Percentiles rank a stretch among this genome's conserved stretches.
phyloP scores from a whole-genome alignment of 768 basidiomycete genomes.

The Krasilnikovozyma curviuscula region DNA sequence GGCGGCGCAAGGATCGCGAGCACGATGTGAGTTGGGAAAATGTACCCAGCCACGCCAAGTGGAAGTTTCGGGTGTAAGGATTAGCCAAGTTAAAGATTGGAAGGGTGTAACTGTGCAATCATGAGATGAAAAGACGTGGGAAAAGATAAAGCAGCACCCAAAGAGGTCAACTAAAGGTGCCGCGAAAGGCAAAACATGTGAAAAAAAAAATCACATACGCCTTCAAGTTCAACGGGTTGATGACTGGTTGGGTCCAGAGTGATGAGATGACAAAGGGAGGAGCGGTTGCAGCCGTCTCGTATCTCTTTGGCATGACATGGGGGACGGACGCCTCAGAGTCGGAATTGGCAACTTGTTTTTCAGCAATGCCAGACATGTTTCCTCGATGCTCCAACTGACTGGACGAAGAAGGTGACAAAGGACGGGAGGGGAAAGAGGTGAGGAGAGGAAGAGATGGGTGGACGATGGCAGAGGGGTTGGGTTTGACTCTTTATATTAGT shows the following conservation, averaged over 20 bases:
- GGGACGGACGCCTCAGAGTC: slow-evolving; percentile 10
- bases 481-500: too few species aligned
- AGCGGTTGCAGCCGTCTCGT: slow-evolving; percentile 3
- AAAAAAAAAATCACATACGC: slow-evolving; percentile 38
- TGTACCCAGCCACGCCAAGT: slow-evolving; percentile 27
- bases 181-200: slow-evolving; percentile 15
- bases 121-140: too few species aligned
- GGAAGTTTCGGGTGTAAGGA: slow-evolving; percentile 36
- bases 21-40: slow-evolving; percentile 6
- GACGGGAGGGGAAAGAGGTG: background rate
- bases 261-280: slow-evolving; percentile 12
- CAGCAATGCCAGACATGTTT: background rate
- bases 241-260: slow-evolving; percentile 19
- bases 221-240: slow-evolving; percentile 39
- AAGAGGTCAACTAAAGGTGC: background rate
- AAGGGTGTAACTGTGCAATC: slow-evolving; percentile 30
- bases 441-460: background rate
- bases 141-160: background rate
- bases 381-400: background rate
- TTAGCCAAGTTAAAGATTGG: slow-evolving; percentile 35
- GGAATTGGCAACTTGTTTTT: background rate
- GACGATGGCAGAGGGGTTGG: too few species aligned
- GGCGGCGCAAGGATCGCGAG: slow-evolving; percentile 21
- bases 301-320: slow-evolving; percentile 15
- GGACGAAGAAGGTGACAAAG: background rate